Conservation (phyloP, 805 yeast genomes). For the Wickerhamiella parazyma region DNA sequence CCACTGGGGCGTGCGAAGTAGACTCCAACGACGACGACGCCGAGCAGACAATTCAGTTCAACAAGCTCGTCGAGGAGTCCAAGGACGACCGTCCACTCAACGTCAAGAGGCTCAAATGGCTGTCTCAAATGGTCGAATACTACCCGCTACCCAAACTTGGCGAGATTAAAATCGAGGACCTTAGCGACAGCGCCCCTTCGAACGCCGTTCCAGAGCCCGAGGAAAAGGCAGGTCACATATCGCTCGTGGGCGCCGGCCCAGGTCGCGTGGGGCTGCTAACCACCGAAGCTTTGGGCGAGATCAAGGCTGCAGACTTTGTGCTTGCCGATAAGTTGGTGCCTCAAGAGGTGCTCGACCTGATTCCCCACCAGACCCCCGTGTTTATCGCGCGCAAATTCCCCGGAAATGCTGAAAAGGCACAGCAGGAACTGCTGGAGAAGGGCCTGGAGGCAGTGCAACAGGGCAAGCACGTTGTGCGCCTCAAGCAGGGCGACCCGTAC, state of each 20-base stretch:
- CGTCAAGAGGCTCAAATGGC: conserved; percentile 61
- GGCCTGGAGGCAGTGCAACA: conserved; percentile 51
- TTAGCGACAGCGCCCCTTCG: conserved; percentile 29
- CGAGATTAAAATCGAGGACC: conserved; percentile 43
- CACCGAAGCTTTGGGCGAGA: conserved; percentile 69
- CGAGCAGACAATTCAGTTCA: conserved; percentile 44
- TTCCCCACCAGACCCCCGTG: conserved; percentile 61
- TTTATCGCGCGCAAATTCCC: conserved; percentile 92
- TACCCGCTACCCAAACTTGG: conserved; percentile 62
- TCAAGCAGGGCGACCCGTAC: conserved; percentile 95
- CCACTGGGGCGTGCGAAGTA: neutral
- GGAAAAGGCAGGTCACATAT: conserved; percentile 38
- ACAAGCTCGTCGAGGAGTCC: conserved; percentile 34
- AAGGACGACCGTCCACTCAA: conserved; percentile 1
- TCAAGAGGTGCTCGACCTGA: conserved; percentile 63
- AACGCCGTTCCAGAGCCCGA: conserved; percentile 11
- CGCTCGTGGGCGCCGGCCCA: conserved; percentile 91
- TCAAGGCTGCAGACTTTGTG: conserved; percentile 67
- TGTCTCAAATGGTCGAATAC: conserved; percentile 81
- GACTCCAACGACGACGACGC: conserved; percentile 45
- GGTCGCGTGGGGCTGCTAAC: conserved; percentile 76
- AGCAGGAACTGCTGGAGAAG: conserved; percentile 60
- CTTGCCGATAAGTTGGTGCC: conserved; percentile 91
- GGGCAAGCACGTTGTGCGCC: conserved; percentile 71
- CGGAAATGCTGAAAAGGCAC: conserved; percentile 92